Conservation (phyloP, 164 flowering plant genomes). For the Kingdonia uniflora region DNA sequence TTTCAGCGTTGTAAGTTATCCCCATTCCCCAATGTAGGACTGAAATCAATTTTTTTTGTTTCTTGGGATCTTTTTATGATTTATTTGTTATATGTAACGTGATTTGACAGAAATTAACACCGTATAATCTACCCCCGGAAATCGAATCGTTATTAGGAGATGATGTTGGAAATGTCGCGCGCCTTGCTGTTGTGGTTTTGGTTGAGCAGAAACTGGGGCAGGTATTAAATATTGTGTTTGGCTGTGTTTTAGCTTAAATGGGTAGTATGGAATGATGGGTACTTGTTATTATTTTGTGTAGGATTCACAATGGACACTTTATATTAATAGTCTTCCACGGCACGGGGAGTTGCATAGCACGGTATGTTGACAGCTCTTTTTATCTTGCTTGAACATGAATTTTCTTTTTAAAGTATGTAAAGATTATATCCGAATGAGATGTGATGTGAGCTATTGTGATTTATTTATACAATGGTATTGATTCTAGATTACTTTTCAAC, state of each 20-base stretch:
- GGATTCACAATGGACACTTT: conserved; percentile 80
- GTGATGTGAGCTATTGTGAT: no score
- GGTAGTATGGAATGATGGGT: not conserved
- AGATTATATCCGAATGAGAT: no score
- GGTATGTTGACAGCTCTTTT: conserved; percentile 15
- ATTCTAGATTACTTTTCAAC: no score
- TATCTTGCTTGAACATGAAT: no score
- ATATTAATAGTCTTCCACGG: conserved; percentile 54
- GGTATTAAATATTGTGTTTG: conserved; percentile 24
- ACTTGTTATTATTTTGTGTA: conserved; percentile 17
- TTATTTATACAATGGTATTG: no score
- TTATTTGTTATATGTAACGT: not conserved
- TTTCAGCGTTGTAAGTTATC: conserved; percentile 39
- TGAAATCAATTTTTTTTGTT: not conserved
- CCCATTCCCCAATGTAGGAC: not conserved
- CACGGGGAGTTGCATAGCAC: conserved; percentile 56
- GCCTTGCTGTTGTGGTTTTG: conserved; percentile 60
- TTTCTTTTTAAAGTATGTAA: no score
- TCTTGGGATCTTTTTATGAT: not conserved
- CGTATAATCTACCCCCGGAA: conserved; percentile 43
- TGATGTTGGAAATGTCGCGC: conserved; percentile 36
- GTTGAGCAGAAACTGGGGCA: conserved; percentile 51
- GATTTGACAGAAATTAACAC: conserved; percentile 49
- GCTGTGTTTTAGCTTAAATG: not conserved
- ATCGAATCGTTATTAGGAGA: conserved; percentile 30